Evolutionary conservation across 2,329 filamentous ascomycete genomes (phyloP).

Genomic region (Colletotrichum aenigma): DNA sequence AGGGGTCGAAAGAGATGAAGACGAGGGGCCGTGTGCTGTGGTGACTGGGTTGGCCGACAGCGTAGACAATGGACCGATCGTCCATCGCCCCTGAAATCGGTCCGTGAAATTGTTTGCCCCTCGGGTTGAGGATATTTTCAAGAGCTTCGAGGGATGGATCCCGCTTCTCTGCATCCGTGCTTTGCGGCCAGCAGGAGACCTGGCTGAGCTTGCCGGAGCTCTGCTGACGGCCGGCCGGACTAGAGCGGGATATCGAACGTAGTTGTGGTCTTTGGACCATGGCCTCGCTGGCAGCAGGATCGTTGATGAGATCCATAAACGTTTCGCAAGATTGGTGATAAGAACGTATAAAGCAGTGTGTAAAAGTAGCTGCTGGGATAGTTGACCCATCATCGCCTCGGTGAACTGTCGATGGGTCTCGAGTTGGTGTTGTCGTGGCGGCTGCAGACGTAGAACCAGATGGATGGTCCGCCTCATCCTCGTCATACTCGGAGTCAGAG

Average conservation of each 20-base stretch:
- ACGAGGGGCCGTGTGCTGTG: constrained; percentile 37
- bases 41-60: constrained; percentile 29
- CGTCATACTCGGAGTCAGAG: background rate
- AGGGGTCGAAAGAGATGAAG: constrained; percentile 48
- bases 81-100: constrained; percentile 47
- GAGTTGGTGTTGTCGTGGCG: constrained; percentile 24
- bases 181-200: constrained; percentile 28
- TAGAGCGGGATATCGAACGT: constrained; percentile 28
- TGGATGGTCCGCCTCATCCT: background rate
- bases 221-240: background rate
- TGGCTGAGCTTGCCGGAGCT: background rate
- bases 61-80: constrained; percentile 52
- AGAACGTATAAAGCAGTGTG: constrained; percentile 56
- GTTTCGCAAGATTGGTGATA: constrained; percentile 59
- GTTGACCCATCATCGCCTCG: constrained; percentile 47
- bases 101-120: constrained; percentile 35
- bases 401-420: constrained; percentile 50
- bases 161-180: background rate
- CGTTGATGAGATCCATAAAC: constrained; percentile 65
- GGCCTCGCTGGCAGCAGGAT: constrained; percentile 35
- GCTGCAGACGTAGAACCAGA: background rate
- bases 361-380: constrained; percentile 50
- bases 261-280: constrained; percentile 49
- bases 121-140: constrained; percentile 38
- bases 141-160: constrained; percentile 25